These are phyloP conservation scores for Aegilops sharonensis DNA, from an alignment of 176 grass and related monocot species.

Conservation along the genomic window DNA sequence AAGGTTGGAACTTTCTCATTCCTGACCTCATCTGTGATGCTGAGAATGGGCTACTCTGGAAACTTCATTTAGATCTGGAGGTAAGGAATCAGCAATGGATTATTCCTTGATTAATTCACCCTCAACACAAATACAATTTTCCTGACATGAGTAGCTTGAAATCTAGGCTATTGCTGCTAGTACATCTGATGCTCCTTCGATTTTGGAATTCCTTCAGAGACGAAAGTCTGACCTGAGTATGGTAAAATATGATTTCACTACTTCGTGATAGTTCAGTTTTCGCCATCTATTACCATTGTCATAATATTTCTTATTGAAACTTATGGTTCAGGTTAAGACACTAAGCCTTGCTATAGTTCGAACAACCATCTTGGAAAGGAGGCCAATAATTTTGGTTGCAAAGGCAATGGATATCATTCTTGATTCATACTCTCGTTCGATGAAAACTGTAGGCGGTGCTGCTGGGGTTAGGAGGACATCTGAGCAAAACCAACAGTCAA, in stretches of 20 bases:
- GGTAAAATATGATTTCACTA: constrained; percentile 53
- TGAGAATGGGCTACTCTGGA: constrained; percentile 91
- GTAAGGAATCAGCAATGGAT: constrained; percentile 36
- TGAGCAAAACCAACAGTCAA: constrained; percentile 54
- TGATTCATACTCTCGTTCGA: constrained; percentile 70
- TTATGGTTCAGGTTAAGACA: constrained; percentile 66
- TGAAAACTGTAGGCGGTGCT: constrained; percentile 52
- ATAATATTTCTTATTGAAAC: constrained; percentile 8
- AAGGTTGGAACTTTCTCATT: constrained; percentile 88
- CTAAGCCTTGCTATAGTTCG: constrained; percentile 73
- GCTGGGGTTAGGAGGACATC: constrained; percentile 45
- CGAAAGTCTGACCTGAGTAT: constrained; percentile 59
- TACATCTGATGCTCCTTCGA: constrained; percentile 84
- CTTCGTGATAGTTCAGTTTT: constrained; percentile 19
- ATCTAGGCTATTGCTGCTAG: constrained; percentile 86
- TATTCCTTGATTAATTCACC: constrained; percentile 10
- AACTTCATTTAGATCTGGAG: constrained; percentile 79
- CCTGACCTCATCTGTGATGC: constrained; percentile 87
- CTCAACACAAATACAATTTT: background rate
- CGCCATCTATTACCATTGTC: background rate
- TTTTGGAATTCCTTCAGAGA: constrained; percentile 92
- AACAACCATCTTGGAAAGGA: constrained; percentile 80
- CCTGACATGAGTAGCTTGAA: constrained; percentile 25
- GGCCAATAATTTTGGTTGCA: constrained; percentile 52
- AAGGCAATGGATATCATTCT: constrained; percentile 88